Percentiles rank a stretch among this genome's conserved stretches.
Conservation (phyloP, 2,329 filamentous ascomycete genomes). For the Emericellopsis cladophorae region DNA sequence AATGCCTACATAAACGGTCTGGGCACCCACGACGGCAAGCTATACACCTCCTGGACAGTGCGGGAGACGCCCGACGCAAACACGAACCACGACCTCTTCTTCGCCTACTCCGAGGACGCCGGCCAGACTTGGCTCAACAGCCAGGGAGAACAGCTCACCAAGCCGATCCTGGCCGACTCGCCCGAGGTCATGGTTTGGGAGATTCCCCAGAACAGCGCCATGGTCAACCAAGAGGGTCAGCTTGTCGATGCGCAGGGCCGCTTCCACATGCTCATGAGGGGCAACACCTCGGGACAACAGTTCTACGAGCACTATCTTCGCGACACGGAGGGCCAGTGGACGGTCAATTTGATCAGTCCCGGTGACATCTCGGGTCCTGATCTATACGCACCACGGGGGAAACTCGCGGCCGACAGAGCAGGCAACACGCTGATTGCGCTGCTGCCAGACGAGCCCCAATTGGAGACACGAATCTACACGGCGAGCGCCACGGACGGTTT, state of each 20-base stretch:
- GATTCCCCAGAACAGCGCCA: conserved; percentile 7
- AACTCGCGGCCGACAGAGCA: conserved; percentile 5
- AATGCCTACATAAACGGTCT: conserved; percentile 10
- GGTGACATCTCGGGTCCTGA: conserved; percentile 4
- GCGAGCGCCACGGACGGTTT: conserved; percentile 2
- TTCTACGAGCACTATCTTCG: conserved; percentile 7
- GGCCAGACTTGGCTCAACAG: conserved; percentile 7
- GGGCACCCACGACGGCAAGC: conserved; percentile 2
- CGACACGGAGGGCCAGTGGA: conserved; percentile 5
- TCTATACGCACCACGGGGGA: conserved; percentile 6
- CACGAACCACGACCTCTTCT: conserved; percentile 9
- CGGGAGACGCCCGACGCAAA: conserved; percentile 8
- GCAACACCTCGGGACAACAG: conserved; percentile 4
- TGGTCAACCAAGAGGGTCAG: conserved; percentile 10
- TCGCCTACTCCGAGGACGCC: conserved; percentile 6
- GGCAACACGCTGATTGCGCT: conserved; percentile 7
- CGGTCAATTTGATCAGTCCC: conserved; percentile 5
- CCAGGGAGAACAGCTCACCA: conserved; percentile 1
- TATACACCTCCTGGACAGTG: conserved; percentile 8
- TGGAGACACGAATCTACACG: conserved; percentile 5
- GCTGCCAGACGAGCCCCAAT: conserved; percentile 5
- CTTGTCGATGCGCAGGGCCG: conserved; percentile 5
- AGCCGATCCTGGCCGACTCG: conserved; percentile 2
- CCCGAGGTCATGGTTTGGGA: conserved; percentile 3
- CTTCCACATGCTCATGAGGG: conserved; percentile 7